These are phyloP conservation scores for Casuarina equisetifolia DNA, from an alignment of 306 rosid genomes.

Conservation along the genomic window DNA sequence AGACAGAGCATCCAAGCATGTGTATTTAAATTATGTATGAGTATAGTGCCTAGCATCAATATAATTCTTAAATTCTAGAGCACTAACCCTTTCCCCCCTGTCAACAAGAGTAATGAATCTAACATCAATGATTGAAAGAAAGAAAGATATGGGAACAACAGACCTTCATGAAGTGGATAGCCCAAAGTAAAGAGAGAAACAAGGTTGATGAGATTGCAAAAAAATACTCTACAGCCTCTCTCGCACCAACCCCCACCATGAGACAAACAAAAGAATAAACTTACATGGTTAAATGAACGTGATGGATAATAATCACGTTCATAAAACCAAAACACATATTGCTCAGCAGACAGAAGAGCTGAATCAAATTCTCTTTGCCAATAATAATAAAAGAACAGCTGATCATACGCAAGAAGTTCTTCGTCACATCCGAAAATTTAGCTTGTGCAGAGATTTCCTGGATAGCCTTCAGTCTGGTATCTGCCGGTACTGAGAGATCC, in stretches of 20 bases:
- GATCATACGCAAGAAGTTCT: constrained; percentile 76
- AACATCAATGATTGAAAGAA: background rate
- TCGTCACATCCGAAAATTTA: constrained; percentile 69
- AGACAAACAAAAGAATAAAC: background rate
- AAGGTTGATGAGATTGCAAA: background rate
- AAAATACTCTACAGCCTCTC: background rate
- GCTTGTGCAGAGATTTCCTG: constrained; percentile 54
- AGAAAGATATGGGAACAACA: background rate
- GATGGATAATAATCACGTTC: background rate
- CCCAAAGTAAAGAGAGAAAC: background rate
- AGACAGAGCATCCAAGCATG: background rate
- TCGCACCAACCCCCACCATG: background rate
- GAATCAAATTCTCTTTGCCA: constrained; percentile 8
- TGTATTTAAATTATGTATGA: background rate
- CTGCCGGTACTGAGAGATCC: constrained; percentile 61
- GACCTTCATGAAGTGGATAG: background rate
- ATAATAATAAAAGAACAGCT: background rate
- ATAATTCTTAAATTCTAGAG: background rate
- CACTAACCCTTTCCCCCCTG: too few species aligned
- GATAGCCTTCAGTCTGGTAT: constrained; percentile 55
- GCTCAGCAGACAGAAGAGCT: background rate
- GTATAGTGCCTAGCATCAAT: background rate
- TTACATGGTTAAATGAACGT: background rate
- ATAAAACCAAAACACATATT: background rate
- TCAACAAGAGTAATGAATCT: too few species aligned